A percentile compares a stretch with the other conserved stretches of the same genome.
These are phyloP conservation scores for Dothiorella sarmentorum DNA, from an alignment of 2,329 filamentous ascomycete genomes.

Conservation along the genomic window DNA sequence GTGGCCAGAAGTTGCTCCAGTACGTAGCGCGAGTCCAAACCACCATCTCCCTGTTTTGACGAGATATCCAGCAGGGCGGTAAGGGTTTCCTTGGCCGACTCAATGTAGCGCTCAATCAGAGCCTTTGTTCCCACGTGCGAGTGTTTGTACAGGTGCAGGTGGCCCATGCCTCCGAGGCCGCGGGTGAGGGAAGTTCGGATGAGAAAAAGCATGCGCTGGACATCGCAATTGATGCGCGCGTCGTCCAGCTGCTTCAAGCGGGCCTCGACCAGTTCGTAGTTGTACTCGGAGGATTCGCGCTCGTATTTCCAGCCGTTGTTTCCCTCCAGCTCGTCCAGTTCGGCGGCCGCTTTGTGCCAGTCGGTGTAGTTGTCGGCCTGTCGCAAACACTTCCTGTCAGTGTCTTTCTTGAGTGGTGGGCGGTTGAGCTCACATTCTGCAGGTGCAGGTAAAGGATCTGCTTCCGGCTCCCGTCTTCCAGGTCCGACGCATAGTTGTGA, in stretches of 20 bases:
- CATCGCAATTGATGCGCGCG: constrained; percentile 68
- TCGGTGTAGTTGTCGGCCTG: constrained; percentile 66
- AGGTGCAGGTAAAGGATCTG: constrained; percentile 62
- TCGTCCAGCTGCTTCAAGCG: constrained; percentile 72
- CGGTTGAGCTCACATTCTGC: constrained; percentile 55
- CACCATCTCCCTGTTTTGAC: constrained; percentile 46
- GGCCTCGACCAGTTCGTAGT: constrained; percentile 63
- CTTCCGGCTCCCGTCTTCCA: constrained; percentile 42
- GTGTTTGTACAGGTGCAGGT: constrained; percentile 76
- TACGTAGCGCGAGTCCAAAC: constrained; percentile 57
- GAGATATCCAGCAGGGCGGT: constrained; percentile 64
- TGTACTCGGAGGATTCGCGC: constrained; percentile 65
- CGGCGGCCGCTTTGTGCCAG: constrained; percentile 72
- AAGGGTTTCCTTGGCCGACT: constrained; percentile 72
- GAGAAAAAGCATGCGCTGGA: constrained; percentile 73
- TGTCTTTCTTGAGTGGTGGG: background rate
- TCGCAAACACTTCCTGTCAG: constrained; percentile 20
- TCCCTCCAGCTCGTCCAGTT: constrained; percentile 75
- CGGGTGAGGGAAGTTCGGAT: constrained; percentile 77
- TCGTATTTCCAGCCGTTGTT: constrained; percentile 79
- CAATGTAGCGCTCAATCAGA: constrained; percentile 82
- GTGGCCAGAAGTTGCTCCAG: constrained; percentile 69
- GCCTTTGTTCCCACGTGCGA: constrained; percentile 82
- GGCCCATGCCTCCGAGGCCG: constrained; percentile 81
- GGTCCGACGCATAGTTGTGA: background rate